phyloP scores from a whole-genome alignment of 1,284 basidiomycete species.

The Irpex lacteus region DNA sequence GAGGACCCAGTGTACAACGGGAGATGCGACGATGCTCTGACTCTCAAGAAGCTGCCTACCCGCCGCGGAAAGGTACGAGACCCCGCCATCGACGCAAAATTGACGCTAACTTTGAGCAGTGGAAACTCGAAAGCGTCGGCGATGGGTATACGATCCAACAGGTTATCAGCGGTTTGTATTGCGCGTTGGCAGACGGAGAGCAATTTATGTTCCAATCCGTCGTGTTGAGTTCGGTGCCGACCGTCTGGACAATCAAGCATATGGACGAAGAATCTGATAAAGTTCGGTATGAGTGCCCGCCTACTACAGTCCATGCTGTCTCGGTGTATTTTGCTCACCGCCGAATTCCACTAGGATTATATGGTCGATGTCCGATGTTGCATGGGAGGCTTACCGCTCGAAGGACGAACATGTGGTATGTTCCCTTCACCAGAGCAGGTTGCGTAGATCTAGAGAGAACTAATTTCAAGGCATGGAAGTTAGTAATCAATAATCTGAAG shows the following conservation, averaged over 20 bases:
- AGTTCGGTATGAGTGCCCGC: background rate
- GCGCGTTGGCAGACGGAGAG: conserved; percentile 2
- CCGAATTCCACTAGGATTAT: background rate
- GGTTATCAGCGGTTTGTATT: conserved; percentile 6
- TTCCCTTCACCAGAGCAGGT: background rate
- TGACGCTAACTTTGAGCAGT: conserved; percentile 1
- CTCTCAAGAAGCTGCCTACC: background rate
- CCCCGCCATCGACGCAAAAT: background rate
- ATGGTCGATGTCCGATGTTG: conserved; percentile 1
- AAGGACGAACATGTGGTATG: background rate
- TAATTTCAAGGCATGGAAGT: background rate
- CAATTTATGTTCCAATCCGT: background rate
- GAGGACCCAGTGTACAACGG: conserved; percentile 5
- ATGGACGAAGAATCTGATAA: background rate
- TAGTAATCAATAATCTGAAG: background rate
- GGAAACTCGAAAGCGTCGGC: conserved; percentile 9
- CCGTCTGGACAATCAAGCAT: conserved; percentile 5
- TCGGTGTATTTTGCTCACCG: no score
- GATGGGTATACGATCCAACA: conserved; percentile 11
- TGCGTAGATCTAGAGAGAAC: background rate
- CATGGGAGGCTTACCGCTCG: background rate
- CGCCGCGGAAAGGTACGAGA: conserved; percentile 6
- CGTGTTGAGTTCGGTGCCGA: conserved; percentile 2
- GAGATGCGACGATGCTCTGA: conserved; percentile 8
- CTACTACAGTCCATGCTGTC: no score